These are phyloP conservation scores for Thermomucor indicae-seudaticae DNA, from an alignment of 371 early-diverging fungal genomes.

Conservation along the genomic window DNA sequence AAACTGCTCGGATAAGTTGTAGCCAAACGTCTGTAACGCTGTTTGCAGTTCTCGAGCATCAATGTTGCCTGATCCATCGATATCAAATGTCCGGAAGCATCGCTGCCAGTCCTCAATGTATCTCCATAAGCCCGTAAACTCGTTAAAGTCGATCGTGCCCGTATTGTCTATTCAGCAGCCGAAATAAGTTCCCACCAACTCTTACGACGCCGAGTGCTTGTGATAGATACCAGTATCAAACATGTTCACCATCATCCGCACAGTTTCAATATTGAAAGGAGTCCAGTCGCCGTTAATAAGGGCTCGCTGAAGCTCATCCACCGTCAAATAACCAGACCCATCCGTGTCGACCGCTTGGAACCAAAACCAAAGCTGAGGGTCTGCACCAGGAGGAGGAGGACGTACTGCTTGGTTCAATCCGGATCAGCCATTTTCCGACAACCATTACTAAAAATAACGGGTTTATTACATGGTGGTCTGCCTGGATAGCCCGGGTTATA, in stretches of 20 bases:
- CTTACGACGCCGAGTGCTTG: neutral
- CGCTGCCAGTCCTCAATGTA: constrained; percentile 75
- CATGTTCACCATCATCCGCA: constrained; percentile 63
- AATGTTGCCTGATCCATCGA: constrained; percentile 75
- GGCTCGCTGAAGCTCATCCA: constrained; percentile 55
- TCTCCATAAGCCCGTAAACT: constrained; percentile 75
- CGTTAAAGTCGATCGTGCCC: constrained; percentile 74
- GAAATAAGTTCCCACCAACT: neutral
- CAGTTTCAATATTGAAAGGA: constrained; percentile 59
- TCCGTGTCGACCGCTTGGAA: constrained; percentile 73
- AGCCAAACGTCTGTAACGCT: constrained; percentile 78
- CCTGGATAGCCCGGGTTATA: constrained; percentile 4
- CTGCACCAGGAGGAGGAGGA: constrained; percentile 37
- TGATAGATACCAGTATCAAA: constrained; percentile 54
- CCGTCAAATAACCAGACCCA: constrained; percentile 39
- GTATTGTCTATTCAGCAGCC: constrained; percentile 29
- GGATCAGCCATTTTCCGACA: neutral
- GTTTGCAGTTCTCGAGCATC: constrained; percentile 67
- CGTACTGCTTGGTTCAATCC: constrained; percentile 1
- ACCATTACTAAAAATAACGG: neutral
- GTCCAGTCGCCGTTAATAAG: constrained; percentile 67
- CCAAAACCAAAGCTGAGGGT: constrained; percentile 61
- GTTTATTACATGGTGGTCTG: constrained; percentile 2
- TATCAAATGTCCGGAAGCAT: constrained; percentile 79
- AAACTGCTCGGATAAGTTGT: constrained; percentile 57